Base-by-base conservation (phyloP, 169 alveolate genomes). In the Cryptosporidium baileyi region DNA sequence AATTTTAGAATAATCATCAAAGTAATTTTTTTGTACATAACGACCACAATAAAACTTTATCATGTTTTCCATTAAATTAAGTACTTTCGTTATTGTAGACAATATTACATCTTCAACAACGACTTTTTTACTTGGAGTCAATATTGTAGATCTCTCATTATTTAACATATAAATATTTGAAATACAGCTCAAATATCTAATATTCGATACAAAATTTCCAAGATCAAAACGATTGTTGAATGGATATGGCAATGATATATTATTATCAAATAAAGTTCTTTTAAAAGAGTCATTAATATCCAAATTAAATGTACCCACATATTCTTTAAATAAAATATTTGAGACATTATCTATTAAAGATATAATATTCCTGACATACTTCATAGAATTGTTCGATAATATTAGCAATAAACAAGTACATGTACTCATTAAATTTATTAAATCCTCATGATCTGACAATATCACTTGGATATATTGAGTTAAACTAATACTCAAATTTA, bases 331-430 rank as follows among this genome's bases (percentile, higher is more conserved):
- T 17, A 67, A 13, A 5, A 9, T 34, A 13, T 30, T 47, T 9
- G 74, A 74, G 13, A 49, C 7, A 32, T 22, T 19, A 6, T 74
- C 85, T 28, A 43, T 34, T n/a, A 17, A 22, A 7, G 26, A 52
- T 41, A 74, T 22, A 38, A 51, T 74, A 26, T 41, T 54, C 13
- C 60, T 40, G 43, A 74, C 28, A 19, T 74, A 54, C 24, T 26
- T 19, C 3, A n/a, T 3, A 17, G 85, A 38, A n/a, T 22, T 34
- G 13, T 36, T 57, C 3, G 74, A 74, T 41, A 74, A 36, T 15
- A 74, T 54, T 4, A 51, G 13, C 13, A 74, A 54, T 11, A 74
- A 34, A 54, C 85, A 51, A 15, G 85, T 74, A n/a, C 85, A 74
- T 4, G 57, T 24, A 13, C 67, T 74, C 85, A 74, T 74, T 44